A percentile compares a stretch with the other conserved stretches of the same genome.
phyloP scores from a whole-genome alignment of 306 rosid species.

The Rosa chinensis region DNA sequence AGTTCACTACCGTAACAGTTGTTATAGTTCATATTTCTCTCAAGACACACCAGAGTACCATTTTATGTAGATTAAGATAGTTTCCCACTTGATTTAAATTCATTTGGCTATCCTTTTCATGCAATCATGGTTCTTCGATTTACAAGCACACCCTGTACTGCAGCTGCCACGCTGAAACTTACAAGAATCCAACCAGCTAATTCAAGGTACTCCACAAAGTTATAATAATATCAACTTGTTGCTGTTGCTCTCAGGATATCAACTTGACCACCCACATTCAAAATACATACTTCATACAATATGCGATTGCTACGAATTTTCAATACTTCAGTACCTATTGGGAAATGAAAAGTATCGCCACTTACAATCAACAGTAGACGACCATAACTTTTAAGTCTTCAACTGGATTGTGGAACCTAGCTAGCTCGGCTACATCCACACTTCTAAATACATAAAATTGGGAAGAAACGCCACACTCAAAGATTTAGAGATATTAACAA shows the following conservation, averaged over 20 bases:
- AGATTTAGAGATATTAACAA: background rate
- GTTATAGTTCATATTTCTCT: too few species aligned
- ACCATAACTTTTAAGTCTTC: background rate
- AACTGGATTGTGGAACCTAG: background rate
- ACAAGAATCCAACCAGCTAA: background rate
- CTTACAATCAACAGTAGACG: background rate
- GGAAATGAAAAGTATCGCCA: background rate
- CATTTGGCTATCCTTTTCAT: background rate
- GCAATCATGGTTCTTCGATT: background rate
- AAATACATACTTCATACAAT: too few species aligned
- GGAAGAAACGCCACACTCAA: background rate
- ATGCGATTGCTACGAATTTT: background rate
- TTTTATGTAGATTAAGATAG: background rate
- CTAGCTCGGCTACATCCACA: background rate
- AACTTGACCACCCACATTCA: too few species aligned
- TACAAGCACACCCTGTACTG: background rate
- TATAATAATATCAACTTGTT: background rate
- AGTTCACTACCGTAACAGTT: background rate
- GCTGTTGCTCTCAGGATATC: too few species aligned
- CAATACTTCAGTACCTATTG: background rate
- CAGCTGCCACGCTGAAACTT: background rate
- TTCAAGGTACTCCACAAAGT: background rate
- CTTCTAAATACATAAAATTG: background rate
- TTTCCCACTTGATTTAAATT: background rate
- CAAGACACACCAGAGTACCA: too few species aligned